Base-by-base conservation (phyloP, 768 basidiomycete species). In the Podaxis sp. region DNA sequence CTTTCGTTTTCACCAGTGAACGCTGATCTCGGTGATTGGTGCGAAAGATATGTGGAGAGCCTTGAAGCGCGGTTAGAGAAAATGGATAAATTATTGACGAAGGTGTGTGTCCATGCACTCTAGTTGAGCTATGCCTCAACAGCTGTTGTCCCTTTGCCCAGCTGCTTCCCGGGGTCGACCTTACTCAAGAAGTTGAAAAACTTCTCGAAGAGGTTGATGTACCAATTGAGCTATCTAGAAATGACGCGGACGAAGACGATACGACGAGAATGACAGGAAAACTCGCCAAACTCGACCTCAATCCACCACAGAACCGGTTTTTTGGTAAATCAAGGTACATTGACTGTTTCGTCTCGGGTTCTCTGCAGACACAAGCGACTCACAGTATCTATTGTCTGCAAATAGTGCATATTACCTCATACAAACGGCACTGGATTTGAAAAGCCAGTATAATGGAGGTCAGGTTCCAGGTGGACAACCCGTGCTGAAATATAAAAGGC, bases 61-160 rank as follows among this genome's bases (percentile, higher is more conserved):
- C 76, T 90, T 40, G 88, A 89, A 72, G 78, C 71, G 61, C 80
- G 87, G 11, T 70, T 89, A 1, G 82, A 85, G 61, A 88, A 86
- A 68, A 84, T 90, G 79, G 86, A 90, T 70, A 80, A 76, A 63
- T 76, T 89, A 3, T 71, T 90, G 22, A 77, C 75, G 58, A 82
- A 80, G 73, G 88, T 85, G 63, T 36, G 73, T 60, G 33, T n/a
- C 8, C 2, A 22, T 19, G 15, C 6, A 43, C 43, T 15, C 51
- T 43, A 36, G 15, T 38, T 59, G 59, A 37, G 41, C 11, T 24
- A 24, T 13, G 15, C 17, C 51, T 58, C 15, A 52, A 41, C 24
- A 29, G 25, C 4, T 55, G 24, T 12, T 12, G n/a, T 17, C 19
- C n/a, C 17, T 36, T 17, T 17, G 59, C 27, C 54, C 50, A 69